A percentile compares a stretch with the other conserved stretches of the same genome.
phyloP scores from a whole-genome alignment of 2,329 filamentous ascomycete species.

The Venturia oleaginea region DNA sequence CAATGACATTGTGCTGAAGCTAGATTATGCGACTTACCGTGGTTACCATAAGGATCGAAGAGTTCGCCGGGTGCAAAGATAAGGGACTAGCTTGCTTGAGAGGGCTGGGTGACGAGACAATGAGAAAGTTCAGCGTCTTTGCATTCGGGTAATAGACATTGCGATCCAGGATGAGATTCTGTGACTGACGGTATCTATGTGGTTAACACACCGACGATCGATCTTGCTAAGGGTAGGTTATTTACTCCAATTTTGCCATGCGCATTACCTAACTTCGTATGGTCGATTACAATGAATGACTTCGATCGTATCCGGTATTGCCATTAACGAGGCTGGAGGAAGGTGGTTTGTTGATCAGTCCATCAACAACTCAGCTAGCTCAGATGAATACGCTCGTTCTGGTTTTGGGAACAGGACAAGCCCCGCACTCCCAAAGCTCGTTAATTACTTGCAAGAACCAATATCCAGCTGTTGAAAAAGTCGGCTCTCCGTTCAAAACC shows the following conservation, averaged over 20 bases:
- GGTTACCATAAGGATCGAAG: background rate
- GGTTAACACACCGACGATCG: conserved; percentile 7
- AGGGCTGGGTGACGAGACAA: background rate
- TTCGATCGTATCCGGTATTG: conserved; percentile 3
- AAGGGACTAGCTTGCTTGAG: conserved; percentile 7
- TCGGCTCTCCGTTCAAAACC: background rate
- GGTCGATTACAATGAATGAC: conserved; percentile 12
- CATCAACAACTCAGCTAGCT: background rate
- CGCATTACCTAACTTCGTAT: background rate
- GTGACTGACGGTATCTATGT: conserved; percentile 8
- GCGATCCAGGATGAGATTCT: conserved; percentile 8
- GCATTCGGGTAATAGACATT: background rate
- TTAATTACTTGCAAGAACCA: background rate
- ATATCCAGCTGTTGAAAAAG: background rate
- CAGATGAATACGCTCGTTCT: conserved; percentile 4
- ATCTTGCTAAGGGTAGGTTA: conserved; percentile 3
- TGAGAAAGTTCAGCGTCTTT: background rate
- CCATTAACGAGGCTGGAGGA: conserved; percentile 7
- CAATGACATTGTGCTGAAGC: conserved; percentile 1
- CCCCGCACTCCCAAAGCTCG: background rate
- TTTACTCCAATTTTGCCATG: background rate
- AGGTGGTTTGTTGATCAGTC: conserved; percentile 4
- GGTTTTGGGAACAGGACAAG: background rate
- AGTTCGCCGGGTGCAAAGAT: conserved; percentile 7
- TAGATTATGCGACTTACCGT: background rate